These are phyloP conservation scores for Claviceps pusilla DNA, from an alignment of 2,329 filamentous ascomycete genomes.

Conservation along the genomic window DNA sequence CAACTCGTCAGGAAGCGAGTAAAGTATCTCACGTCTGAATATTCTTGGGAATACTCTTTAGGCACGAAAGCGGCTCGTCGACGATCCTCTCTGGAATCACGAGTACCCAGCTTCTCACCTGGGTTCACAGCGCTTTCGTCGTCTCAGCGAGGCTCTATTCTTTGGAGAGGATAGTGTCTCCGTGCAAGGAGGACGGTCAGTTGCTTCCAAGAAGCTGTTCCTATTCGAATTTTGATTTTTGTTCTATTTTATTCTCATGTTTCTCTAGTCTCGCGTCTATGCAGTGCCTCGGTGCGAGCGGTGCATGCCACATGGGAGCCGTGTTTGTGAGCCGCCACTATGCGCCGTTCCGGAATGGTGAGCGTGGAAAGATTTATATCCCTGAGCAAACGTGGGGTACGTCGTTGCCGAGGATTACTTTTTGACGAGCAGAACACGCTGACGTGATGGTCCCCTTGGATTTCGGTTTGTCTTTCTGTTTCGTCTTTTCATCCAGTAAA, in stretches of 20 bases:
- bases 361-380: neutral
- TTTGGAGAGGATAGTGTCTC: neutral
- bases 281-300: neutral
- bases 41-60: neutral
- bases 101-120: neutral
- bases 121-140: neutral
- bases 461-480: too few species aligned
- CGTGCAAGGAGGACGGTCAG: neutral
- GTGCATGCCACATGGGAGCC: conserved; percentile 1
- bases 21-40: neutral
- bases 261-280: neutral
- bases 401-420: neutral
- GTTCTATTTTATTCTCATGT: neutral
- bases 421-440: too few species aligned
- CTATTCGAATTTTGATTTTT: neutral
- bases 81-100: neutral
- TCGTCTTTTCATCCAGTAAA: neutral
- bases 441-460: too few species aligned
- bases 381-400: neutral
- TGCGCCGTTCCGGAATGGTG: neutral
- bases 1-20: neutral
- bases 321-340: neutral
- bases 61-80: neutral
- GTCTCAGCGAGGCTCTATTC: neutral
- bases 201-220: neutral